Base-by-base conservation (phyloP, 257 asterid genomes). In the Salvia rosmarinus region DNA sequence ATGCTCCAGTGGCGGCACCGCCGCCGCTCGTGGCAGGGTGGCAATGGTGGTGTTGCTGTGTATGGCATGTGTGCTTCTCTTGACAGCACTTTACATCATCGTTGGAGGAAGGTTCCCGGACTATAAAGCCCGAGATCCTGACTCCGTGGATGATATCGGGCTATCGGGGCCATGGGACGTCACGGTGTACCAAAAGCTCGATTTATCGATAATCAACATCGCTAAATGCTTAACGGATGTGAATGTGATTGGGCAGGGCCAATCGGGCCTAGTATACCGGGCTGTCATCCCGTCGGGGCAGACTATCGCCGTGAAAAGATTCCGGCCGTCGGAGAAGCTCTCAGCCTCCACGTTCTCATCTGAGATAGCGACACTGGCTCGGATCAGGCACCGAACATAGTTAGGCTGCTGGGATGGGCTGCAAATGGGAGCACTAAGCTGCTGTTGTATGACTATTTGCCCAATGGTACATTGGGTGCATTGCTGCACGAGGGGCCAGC, bases 81-180 rank as follows among this genome's bases (percentile, higher is more conserved):
- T 83, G 35, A 75, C 86, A 0, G 96, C 89, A 9, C 79, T 88
- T 37, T 90, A 78, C 90, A 82, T 88, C 5, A 77, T 88, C 83
- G 79, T 88, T 0, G 83, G 84, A 3, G 88, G 85, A 85, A 71
- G 57, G 74, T 73, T 25, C 30, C 63, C 84, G 79, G 74, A 25
- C 30, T 25, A 25, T 25, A 25, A 25, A 25, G 82, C 52, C 68
- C 77, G 42, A 47, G 78, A 73, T 62, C 83, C 82, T 85, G 82
- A 70, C 62, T 67, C 32, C 19, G 81, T 70, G n/a, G 85, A 80
- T 10, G 91, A 86, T 57, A 73, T 85, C 70, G 95, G 85, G 46
- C 72, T 90, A 64, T 77, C 76, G 16, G 89, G 89, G 1, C 95
- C 95, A 1, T 90, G 96, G 96, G 96, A 90, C 57, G 91, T 88